These are phyloP conservation scores for Podaxis pistillaris DNA, from an alignment of 768 basidiomycete species.

Conservation along the genomic window DNA sequence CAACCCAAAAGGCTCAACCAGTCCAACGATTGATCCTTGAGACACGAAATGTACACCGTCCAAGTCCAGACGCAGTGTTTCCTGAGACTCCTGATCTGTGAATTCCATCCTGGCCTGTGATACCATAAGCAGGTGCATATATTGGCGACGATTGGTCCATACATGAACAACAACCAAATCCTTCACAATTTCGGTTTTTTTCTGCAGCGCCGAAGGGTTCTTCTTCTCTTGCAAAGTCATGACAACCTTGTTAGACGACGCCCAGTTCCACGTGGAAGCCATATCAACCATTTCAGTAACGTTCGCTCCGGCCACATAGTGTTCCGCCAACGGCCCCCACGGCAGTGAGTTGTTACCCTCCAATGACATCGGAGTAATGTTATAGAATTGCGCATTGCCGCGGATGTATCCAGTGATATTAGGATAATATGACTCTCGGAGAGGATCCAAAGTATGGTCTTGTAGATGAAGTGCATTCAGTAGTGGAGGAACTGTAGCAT, in stretches of 20 bases:
- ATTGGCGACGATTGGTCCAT: slow-evolving; percentile 24
- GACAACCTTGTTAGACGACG: slow-evolving; percentile 55
- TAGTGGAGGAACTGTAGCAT: slow-evolving; percentile 42
- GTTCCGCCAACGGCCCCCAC: slow-evolving; percentile 53
- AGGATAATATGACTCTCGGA: slow-evolving; percentile 56
- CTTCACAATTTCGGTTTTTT: slow-evolving; percentile 32
- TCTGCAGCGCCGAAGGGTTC: slow-evolving; percentile 36
- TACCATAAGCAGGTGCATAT: neutral
- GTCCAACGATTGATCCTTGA: slow-evolving; percentile 76
- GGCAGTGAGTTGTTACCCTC: slow-evolving; percentile 34
- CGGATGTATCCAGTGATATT: slow-evolving; percentile 82
- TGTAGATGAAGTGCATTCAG: slow-evolving; percentile 47
- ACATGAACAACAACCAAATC: slow-evolving; percentile 65
- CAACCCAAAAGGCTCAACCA: slow-evolving; percentile 65
- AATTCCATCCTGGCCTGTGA: slow-evolving; percentile 71
- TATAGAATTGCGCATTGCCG: slow-evolving; percentile 58
- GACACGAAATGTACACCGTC: slow-evolving; percentile 74
- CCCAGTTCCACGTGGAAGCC: slow-evolving; percentile 71
- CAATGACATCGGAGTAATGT: slow-evolving; percentile 54
- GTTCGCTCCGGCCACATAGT: slow-evolving; percentile 49
- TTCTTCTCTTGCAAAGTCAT: slow-evolving; percentile 66
- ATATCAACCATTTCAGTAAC: slow-evolving; percentile 46
- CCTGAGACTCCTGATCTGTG: slow-evolving; percentile 46
- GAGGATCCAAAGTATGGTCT: slow-evolving; percentile 43
- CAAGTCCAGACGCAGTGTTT: slow-evolving; percentile 68